These are phyloP conservation scores for Tetrapisispora nanseiensis DNA, from an alignment of 805 yeast species.

Conservation along the genomic window DNA sequence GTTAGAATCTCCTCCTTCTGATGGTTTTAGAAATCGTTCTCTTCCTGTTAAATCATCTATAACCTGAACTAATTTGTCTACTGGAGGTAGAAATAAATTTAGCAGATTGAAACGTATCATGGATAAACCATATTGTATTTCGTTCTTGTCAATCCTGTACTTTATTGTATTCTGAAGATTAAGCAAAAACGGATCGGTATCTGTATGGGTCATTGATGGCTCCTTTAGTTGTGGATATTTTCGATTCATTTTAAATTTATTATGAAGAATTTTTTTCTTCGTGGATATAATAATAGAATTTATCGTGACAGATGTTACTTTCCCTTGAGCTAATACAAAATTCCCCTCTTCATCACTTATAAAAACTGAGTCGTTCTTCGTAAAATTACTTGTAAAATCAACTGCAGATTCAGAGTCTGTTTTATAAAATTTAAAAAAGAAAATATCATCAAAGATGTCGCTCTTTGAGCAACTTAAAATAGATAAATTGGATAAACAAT, in stretches of 20 bases:
- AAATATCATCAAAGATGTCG: constrained; percentile 20
- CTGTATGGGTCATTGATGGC: neutral
- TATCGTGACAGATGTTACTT: constrained; percentile 36
- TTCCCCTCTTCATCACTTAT: constrained; percentile 77
- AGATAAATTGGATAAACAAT: constrained; percentile 43
- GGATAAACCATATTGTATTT: constrained; percentile 62
- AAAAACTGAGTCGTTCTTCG: constrained; percentile 48
- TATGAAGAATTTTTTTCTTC: constrained; percentile 41
- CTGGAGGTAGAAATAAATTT: constrained; percentile 45
- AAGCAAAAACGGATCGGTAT: constrained; percentile 18
- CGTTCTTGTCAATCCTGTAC: constrained; percentile 75
- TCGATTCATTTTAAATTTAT: constrained; percentile 12
- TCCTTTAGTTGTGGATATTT: too few relatives aligned
- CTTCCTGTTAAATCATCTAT: constrained; percentile 10
- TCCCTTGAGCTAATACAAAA: constrained; percentile 61
- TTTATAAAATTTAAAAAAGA: constrained; percentile 37
- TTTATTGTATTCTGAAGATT: constrained; percentile 25
- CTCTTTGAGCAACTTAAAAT: constrained; percentile 27
- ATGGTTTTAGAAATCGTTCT: constrained; percentile 11
- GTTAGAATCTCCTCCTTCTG: constrained; percentile 30
- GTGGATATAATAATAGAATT: constrained; percentile 41
- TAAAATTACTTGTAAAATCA: neutral
- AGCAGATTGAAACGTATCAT: constrained; percentile 68
- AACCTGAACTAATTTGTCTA: constrained; percentile 26
- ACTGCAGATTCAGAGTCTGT: constrained; percentile 40